Evolutionary conservation across 2,329 filamentous ascomycete genomes (phyloP).

Genomic region (Rhynchosporium graminicola): DNA sequence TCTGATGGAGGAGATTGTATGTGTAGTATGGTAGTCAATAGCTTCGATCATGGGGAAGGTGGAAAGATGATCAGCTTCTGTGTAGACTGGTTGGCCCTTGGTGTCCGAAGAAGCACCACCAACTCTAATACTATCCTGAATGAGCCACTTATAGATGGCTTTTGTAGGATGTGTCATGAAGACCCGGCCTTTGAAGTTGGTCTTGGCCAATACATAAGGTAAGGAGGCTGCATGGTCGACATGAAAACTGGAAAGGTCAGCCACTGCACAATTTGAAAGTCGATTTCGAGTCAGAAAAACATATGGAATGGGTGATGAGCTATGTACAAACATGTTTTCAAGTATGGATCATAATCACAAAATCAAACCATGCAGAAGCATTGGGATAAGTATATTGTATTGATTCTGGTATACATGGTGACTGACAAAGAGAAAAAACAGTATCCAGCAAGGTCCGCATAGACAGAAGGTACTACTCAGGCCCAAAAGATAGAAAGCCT

Average conservation of each 20-base stretch:
- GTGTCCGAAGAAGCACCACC: constrained; percentile 67
- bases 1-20: constrained; percentile 93
- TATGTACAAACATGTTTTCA: constrained; percentile 36
- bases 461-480: constrained; percentile 6
- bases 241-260: constrained; percentile 72
- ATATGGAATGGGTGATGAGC: constrained; percentile 13
- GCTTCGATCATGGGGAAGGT: constrained; percentile 95
- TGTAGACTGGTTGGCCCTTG: constrained; percentile 73
- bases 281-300: not conserved
- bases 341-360: constrained; percentile 37
- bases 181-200: constrained; percentile 92
- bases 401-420: constrained; percentile 46
- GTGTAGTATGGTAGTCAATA: constrained; percentile 97
- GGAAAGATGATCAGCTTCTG: constrained; percentile 90
- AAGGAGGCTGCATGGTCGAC: constrained; percentile 98
- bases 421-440: constrained; percentile 22
- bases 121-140: constrained; percentile 93
- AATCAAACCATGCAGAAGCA: constrained; percentile 40
- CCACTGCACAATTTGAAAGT: constrained; percentile 3
- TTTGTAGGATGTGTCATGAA: constrained; percentile 99
- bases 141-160: constrained; percentile 99
- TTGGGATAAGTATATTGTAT: constrained; percentile 45
- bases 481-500: not conserved
- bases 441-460: constrained; percentile 4
- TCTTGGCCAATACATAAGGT: constrained; percentile 95